phyloP scores from a whole-genome alignment of 768 basidiomycete genomes.

The Macrolepiota dolichaula region DNA sequence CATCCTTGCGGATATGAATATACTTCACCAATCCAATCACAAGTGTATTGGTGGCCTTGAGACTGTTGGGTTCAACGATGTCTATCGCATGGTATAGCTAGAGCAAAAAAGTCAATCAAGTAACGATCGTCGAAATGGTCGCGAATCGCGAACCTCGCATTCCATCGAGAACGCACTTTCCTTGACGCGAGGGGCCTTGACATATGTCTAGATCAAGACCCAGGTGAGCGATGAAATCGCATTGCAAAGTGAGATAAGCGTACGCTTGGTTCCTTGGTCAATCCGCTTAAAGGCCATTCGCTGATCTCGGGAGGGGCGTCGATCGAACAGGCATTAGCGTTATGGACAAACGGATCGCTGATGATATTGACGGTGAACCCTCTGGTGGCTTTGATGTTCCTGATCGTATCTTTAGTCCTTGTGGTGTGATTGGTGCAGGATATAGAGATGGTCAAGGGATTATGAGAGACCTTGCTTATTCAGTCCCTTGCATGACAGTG shows the following conservation, averaged over 20 bases:
- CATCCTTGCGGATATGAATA: slow-evolving; percentile 56
- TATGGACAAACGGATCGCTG: slow-evolving; percentile 63
- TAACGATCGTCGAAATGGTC: not conserved
- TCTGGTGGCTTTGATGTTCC: slow-evolving; percentile 61
- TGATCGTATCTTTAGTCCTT: slow-evolving; percentile 53
- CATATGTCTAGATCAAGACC: slow-evolving; percentile 30
- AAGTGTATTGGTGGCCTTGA: slow-evolving; percentile 35
- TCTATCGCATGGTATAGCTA: slow-evolving; percentile 42
- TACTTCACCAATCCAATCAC: slow-evolving; percentile 52
- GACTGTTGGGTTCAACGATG: slow-evolving; percentile 34
- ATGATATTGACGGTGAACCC: slow-evolving; percentile 75
- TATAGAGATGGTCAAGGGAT: slow-evolving; percentile 66
- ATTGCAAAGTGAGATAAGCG: slow-evolving; percentile 15
- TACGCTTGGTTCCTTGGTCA: slow-evolving; percentile 57
- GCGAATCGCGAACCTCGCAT: slow-evolving; percentile 39
- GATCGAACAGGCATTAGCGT: slow-evolving; percentile 51
- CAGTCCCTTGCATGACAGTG: slow-evolving; percentile 18
- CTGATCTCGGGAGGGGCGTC: slow-evolving; percentile 49
- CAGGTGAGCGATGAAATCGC: not conserved
- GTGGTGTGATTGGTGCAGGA: slow-evolving; percentile 27
- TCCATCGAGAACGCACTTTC: slow-evolving; percentile 66
- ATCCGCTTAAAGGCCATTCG: slow-evolving; percentile 62
- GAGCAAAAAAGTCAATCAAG: slow-evolving; percentile 16
- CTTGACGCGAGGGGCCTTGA: slow-evolving; percentile 52
- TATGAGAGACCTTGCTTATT: slow-evolving; percentile 40